These are phyloP conservation scores for Pythium rhizo-oryzae DNA, from an alignment of 352 stramenopile species.

Conservation along the genomic window DNA sequence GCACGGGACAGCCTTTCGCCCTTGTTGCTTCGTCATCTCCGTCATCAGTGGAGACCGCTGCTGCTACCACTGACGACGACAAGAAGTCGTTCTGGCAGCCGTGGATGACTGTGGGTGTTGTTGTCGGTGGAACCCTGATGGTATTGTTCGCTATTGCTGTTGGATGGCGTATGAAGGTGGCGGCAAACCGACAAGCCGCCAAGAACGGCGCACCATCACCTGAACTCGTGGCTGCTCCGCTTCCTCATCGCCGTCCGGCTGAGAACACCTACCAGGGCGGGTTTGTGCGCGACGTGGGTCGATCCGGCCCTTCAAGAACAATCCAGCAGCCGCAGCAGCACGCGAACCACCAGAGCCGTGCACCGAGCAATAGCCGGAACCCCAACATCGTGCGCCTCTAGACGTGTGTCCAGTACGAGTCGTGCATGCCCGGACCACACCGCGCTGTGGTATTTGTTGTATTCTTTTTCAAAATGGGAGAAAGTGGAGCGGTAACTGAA, in stretches of 20 bases:
- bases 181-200: not conserved
- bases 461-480: constrained; percentile 6
- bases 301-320: not conserved
- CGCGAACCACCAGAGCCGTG: constrained; percentile 12
- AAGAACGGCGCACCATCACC: constrained; percentile 12
- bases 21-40: constrained; percentile 79
- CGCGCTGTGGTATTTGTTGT: not conserved
- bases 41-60: constrained; percentile 39
- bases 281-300: not conserved
- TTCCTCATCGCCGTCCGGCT: constrained; percentile 4
- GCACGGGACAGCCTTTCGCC: constrained; percentile 61
- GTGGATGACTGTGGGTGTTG: constrained; percentile 73
- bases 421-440: not conserved
- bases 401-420: constrained; percentile 2
- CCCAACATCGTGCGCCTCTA: constrained; percentile 24
- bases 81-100: constrained; percentile 59
- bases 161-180: constrained; percentile 42
- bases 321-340: constrained; percentile 7
- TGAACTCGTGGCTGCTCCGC: not conserved
- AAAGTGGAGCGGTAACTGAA: not conserved
- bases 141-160: constrained; percentile 61
- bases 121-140: constrained; percentile 50
- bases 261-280: constrained; percentile 16
- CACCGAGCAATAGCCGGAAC: constrained; percentile 31
- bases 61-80: not conserved